Base-by-base conservation (phyloP, 495 filamentous ascomycete genomes). In the Coniosporium apollinis region DNA sequence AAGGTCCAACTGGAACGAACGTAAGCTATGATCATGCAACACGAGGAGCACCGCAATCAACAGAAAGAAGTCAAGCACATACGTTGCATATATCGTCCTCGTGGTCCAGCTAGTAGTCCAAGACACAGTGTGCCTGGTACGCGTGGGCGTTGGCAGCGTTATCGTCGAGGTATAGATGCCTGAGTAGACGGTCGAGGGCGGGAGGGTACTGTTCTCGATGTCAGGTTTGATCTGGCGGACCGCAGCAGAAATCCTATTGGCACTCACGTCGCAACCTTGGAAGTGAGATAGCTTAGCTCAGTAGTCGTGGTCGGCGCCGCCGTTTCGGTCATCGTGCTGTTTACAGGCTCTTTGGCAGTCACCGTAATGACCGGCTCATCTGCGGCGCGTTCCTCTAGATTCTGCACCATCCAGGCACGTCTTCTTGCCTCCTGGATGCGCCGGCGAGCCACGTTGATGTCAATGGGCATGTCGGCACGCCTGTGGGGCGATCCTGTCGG, bases 61-160 rank as follows among this genome's bases (percentile, higher is more conserved):
- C n/a, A n/a, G n/a, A n/a, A n/a, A n/a, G n/a, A n/a, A n/a, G n/a
- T n/a, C n/a, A n/a, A n/a, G n/a, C n/a, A n/a, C n/a, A n/a, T n/a
- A n/a, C 22, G 42, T 48, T 14, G 46, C 45, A 19, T 25, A 28
- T n/a, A 51, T 46, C 11, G 48, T 51, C 17, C 39, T 48, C 0
- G 45, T 48, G 7, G 31, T 39, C 2, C n/a, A 21, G 2, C 25
- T 19, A 4, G 48, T 48, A n/a, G 39, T 48, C 22, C 46, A 48
- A 4, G 37, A 13, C 15, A 48, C 34, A 4, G 43, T 28, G 8
- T 37, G n/a, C 14, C 26, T 38, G 1, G 48, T 51, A 33, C 38
- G 40, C 1, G 48, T 51, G 4, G 37, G 37, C 4, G 49, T 46
- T 1, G 46, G 46, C 11, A 40, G 31, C 1, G 46, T 49, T 7